Evolutionary conservation across 768 basidiomycete genomes (phyloP), one percentile per base, ranked within the genome.

Genomic region (Xanthoconium stramineum): DNA sequence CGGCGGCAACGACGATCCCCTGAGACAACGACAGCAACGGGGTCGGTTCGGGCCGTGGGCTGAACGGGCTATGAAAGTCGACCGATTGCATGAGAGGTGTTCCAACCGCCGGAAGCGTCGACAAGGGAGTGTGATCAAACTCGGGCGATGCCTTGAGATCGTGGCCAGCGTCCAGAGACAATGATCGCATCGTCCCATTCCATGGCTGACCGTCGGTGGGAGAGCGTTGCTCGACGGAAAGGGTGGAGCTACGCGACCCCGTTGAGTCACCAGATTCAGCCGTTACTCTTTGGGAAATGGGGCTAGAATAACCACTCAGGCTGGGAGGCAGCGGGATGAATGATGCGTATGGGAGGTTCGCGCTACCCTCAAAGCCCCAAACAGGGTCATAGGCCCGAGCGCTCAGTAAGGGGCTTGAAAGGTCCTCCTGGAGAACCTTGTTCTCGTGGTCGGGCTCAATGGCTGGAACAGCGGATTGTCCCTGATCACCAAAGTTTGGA

Each of bases 241-340:
- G 65, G 14, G 65, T 71, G 3, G 66, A 70, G 46, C 67, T 72
- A 38, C 67, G 65, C 37, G 61, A 61, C 11, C 52, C 56, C 1
- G 35, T 44, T 8, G 66, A 70, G 20, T 47, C 54, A 17, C 36
- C 50, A 14, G 59, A 57, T 24, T 48, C 69, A 42, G 50, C 50
- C n/a, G 44, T 38, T 28, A 60, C 54, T 29, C 60, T 56, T 53
- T 72, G 70, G 3, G 70, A 73, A 13, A 57, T 49, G 11, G 72
- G 62, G 19, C 70, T 73, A n/a, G 70, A 71, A 35, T 60, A 63
- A 20, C 68, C 63, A 35, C 71, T 71, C 42, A 61, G 36, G 32
- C 70, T 71, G 3, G 69, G 66, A 24, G 70, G 72, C 17, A 73
- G 55, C 4, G 70, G 69, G 7, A 72, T 52, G 46, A 61, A 71